A percentile compares a stretch with the other conserved stretches of the same genome.
Conservation (phyloP, 23 red algal species). For the Pyropia yezoensis region DNA sequence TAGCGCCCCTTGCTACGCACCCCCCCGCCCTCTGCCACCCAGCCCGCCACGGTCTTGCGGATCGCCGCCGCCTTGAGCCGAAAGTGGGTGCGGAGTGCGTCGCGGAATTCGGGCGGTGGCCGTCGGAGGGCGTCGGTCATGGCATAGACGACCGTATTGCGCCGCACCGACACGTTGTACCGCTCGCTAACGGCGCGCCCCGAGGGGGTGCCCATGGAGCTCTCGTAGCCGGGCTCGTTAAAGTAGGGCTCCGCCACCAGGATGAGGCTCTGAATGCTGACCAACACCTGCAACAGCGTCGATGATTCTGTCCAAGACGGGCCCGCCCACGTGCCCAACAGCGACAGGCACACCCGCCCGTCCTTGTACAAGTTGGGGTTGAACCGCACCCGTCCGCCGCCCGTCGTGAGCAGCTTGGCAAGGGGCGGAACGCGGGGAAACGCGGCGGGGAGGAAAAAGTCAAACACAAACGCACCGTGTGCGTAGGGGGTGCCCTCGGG, state of each 20-base stretch:
- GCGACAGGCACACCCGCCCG: constrained; percentile 59
- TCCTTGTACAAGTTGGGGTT: constrained; percentile 78
- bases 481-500: constrained; percentile 78
- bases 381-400: constrained; percentile 40
- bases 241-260: constrained; percentile 59
- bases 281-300: constrained; percentile 60
- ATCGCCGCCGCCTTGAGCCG: constrained; percentile 11
- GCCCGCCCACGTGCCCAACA: constrained; percentile 67
- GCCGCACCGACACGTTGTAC: constrained; percentile 37
- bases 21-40: too few species aligned
- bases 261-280: constrained; percentile 69
- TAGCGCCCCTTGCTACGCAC: too few species aligned
- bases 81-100: constrained; percentile 35
- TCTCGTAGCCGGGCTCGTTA: constrained; percentile 70
- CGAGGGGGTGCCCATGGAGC: constrained; percentile 15
- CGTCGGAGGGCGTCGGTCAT: constrained; percentile 30
- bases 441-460: constrained; percentile 44
- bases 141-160: constrained; percentile 20
- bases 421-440: constrained; percentile 49
- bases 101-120: constrained; percentile 22
- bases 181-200: constrained; percentile 26
- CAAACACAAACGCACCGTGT: constrained; percentile 58
- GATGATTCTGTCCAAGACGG: constrained; percentile 57
- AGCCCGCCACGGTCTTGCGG: too few species aligned
- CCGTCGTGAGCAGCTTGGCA: constrained; percentile 36